Percentiles rank a stretch among this genome's conserved stretches.
Evolutionary conservation across 768 basidiomycete species (phyloP).

Genomic region (Rhodotorula kratochvilovae): DNA sequence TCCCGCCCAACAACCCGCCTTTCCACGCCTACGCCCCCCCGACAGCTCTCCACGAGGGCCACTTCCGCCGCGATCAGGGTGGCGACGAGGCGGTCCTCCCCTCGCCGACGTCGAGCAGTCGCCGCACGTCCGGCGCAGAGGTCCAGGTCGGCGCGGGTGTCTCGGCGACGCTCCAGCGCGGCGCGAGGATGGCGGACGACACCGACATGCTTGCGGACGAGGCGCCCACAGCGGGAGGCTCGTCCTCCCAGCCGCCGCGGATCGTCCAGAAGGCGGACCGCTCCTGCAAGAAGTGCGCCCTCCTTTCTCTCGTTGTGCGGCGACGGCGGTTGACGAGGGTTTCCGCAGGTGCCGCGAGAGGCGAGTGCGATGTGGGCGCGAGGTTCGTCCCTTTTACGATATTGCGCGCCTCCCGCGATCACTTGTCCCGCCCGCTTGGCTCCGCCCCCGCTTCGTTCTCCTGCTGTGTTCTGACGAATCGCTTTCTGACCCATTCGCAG

Average conservation of each 20-base stretch:
- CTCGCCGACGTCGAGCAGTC: background rate
- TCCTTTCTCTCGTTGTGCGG: background rate
- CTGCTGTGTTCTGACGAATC: no score
- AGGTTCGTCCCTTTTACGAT: background rate
- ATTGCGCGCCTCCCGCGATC: background rate
- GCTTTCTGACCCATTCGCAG: background rate
- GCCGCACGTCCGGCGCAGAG: background rate
- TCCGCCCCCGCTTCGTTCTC: no score
- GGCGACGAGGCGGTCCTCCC: background rate
- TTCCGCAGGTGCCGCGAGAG: constrained; percentile 20
- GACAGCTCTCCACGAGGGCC: no score
- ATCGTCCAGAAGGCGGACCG: constrained; percentile 21
- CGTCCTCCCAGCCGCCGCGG: background rate
- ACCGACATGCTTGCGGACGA: background rate
- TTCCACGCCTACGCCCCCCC: background rate
- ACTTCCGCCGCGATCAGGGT: background rate
- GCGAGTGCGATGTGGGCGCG: constrained; percentile 20
- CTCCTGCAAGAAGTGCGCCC: constrained; percentile 21
- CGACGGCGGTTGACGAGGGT: accelerated
- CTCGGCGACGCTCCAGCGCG: background rate
- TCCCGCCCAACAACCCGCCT: background rate
- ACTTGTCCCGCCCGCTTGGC: no score
- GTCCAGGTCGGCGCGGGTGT: background rate
- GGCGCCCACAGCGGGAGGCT: background rate
- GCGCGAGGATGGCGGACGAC: background rate